Evolutionary conservation across 164 flowering plant genomes (phyloP).

Genomic region (Annona squamosa): DNA sequence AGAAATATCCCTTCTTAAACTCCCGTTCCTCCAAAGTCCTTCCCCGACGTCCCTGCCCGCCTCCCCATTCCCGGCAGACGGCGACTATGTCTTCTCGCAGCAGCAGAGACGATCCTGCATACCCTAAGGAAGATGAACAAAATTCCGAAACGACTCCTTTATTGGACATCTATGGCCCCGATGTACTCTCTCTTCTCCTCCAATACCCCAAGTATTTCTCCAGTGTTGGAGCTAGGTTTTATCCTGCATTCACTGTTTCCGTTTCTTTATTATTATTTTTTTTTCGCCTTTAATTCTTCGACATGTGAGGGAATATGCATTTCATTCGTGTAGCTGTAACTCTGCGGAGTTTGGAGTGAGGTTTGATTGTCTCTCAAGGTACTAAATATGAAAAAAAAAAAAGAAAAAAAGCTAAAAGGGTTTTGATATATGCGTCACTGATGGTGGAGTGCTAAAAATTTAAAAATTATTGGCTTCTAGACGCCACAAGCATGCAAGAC

Average conservation of each 20-base stretch:
- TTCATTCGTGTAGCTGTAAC: not conserved
- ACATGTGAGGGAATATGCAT: not conserved
- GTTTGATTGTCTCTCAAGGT: too few relatives aligned
- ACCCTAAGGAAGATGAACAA: conserved; percentile 11
- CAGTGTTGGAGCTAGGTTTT: not conserved
- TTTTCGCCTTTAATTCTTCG: not conserved
- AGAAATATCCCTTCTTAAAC: not conserved
- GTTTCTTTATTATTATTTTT: not conserved
- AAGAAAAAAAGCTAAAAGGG: too few relatives aligned
- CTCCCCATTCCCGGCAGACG: not conserved
- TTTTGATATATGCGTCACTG: too few relatives aligned
- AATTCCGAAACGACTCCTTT: conserved; percentile 12
- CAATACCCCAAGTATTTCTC: not conserved
- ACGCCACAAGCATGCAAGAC: too few relatives aligned
- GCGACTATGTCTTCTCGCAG: conserved; percentile 19
- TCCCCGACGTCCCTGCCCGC: not conserved
- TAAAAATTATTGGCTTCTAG: too few relatives aligned
- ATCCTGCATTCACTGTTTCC: not conserved
- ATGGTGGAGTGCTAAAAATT: too few relatives aligned
- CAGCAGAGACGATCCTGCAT: conserved; percentile 4
- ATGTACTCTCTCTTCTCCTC: conserved; percentile 26
- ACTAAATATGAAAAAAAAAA: too few relatives aligned
- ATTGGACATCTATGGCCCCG: conserved; percentile 68
- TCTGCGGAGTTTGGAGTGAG: not conserved
- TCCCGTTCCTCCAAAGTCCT: not conserved